Percentiles rank a stretch among this genome's conserved stretches.
phyloP scores from a whole-genome alignment of 2,329 filamentous ascomycete genomes.

The Trichophyton mentagrophytes region DNA sequence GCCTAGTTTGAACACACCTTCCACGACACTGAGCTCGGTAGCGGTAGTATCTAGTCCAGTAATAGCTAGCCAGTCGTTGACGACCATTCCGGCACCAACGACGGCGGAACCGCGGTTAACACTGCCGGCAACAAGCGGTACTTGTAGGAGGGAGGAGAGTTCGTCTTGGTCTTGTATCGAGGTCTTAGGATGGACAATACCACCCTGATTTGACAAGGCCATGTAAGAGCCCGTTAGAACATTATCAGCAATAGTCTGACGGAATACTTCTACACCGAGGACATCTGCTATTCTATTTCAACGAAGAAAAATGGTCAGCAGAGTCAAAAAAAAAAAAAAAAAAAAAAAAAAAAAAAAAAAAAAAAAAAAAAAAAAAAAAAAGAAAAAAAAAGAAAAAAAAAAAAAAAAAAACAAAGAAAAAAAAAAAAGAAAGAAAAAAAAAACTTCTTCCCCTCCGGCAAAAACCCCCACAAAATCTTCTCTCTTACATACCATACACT shows the following conservation, averaged over 20 bases:
- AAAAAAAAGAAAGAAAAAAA: too few species aligned
- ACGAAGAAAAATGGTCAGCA: not conserved
- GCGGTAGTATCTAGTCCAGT: constrained; percentile 89
- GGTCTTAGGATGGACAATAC: constrained; percentile 94
- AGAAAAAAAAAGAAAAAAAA: too few species aligned
- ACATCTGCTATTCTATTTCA: constrained; percentile 63
- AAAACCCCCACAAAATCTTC: too few species aligned
- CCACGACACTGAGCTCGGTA: constrained; percentile 92
- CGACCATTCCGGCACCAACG: constrained; percentile 92
- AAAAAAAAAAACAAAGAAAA: too few species aligned
- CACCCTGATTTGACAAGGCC: constrained; percentile 88
- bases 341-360: too few species aligned
- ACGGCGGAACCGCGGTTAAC: constrained; percentile 89
- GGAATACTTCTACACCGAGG: constrained; percentile 47
- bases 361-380: too few species aligned
- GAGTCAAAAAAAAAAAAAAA: not conserved
- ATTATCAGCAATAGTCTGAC: constrained; percentile 92
- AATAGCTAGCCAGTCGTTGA: constrained; percentile 95
- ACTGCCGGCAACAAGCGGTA: constrained; percentile 84
- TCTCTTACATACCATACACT: too few species aligned
- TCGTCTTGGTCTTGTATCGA: constrained; percentile 97
- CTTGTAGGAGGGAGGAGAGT: constrained; percentile 81
- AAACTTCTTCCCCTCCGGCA: too few species aligned
- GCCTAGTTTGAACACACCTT: constrained; percentile 88
- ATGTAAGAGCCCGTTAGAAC: constrained; percentile 95